phyloP scores from a whole-genome alignment of 805 yeast species.

The Alloascoidea africana region DNA sequence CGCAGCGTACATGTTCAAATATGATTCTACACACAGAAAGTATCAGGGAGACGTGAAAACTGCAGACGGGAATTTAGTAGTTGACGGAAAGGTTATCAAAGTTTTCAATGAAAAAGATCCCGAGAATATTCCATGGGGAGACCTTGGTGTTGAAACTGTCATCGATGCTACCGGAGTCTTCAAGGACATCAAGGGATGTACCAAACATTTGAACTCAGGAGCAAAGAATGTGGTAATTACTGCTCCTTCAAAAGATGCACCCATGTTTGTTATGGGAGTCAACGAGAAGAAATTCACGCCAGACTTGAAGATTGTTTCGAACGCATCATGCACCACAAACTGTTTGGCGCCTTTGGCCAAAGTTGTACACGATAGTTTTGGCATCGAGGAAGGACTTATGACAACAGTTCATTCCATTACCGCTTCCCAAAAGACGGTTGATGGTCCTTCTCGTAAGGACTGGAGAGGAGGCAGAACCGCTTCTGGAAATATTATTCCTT shows the following conservation, averaged over 20 bases:
- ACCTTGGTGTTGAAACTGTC: constrained; percentile 67
- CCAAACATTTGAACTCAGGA: constrained; percentile 76
- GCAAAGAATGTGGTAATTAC: constrained; percentile 92
- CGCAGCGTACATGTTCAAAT: constrained; percentile 92
- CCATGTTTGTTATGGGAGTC: constrained; percentile 91
- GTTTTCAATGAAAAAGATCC: constrained; percentile 80
- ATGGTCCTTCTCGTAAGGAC: constrained; percentile 95
- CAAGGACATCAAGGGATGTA: constrained; percentile 69
- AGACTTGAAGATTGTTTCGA: constrained; percentile 66
- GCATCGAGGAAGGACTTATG: constrained; percentile 87
- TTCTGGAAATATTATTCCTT: constrained; percentile 88
- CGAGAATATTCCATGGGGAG: constrained; percentile 77
- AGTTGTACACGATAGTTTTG: constrained; percentile 73
- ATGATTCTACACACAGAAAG: constrained; percentile 86
- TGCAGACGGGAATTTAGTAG: constrained; percentile 35
- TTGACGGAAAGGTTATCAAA: constrained; percentile 52
- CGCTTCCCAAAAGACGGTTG: constrained; percentile 93
- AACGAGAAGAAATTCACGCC: constrained; percentile 67
- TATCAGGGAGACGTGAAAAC: constrained; percentile 57
- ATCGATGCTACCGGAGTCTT: constrained; percentile 93
- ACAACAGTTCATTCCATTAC: constrained; percentile 94
- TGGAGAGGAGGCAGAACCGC: constrained; percentile 99
- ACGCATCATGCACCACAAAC: constrained; percentile 94
- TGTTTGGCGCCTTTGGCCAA: constrained; percentile 92
- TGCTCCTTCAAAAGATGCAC: constrained; percentile 89